Base-by-base conservation (phyloP, 139 green algal genomes). In the Pseudopediastrum boryanum region DNA sequence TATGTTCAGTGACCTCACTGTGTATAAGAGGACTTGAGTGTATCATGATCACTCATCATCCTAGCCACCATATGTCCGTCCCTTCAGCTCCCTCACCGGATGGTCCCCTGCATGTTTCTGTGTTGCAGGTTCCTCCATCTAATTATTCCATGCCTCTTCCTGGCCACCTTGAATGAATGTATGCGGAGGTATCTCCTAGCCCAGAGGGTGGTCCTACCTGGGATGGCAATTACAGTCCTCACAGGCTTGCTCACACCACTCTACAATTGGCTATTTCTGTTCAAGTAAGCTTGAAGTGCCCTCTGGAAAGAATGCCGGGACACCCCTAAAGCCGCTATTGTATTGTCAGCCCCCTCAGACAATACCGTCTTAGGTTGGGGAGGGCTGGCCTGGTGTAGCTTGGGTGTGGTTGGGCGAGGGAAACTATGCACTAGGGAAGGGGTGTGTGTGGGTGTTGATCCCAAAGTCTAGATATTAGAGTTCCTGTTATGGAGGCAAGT, bases 201-300 rank as follows among this genome's bases (percentile, higher is more conserved):
- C 4, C 90, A 94, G 86, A 78, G 80, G 23, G 75, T 89, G 16
- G 88, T 94, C 7, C n/a, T 79, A 8, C 84, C 90, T 0, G 62
- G 85, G 39, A 90, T 84, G 6, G 65, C 86, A 5, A 33, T 44
- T 29, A 67, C 48, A 8, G 46, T 75, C 2, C 7, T 68, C 21
- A 58, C 62, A 27, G 51, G 63, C 2, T 52, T 66, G 6, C 56
- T 89, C 41, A 82, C 61, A 43, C 84, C 84, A 0, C 29, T 83
- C 8, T 89, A 85, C 74, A 89, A 89, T 67, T 89, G 67, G 64
- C 27, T 84, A 5, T 58, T 89, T 41, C 83, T 89, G 25, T 84
- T 84, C 77, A 82, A 56, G 84, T 89, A 63, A 33, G 84, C 0
- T 41, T n/a, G n/a, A n/a, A n/a, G n/a, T n/a, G n/a, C n/a, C n/a